A percentile compares a stretch with the other conserved stretches of the same genome.
These are phyloP conservation scores for Ophiostoma ips DNA, from an alignment of 2,329 filamentous ascomycete species.

Conservation along the genomic window DNA sequence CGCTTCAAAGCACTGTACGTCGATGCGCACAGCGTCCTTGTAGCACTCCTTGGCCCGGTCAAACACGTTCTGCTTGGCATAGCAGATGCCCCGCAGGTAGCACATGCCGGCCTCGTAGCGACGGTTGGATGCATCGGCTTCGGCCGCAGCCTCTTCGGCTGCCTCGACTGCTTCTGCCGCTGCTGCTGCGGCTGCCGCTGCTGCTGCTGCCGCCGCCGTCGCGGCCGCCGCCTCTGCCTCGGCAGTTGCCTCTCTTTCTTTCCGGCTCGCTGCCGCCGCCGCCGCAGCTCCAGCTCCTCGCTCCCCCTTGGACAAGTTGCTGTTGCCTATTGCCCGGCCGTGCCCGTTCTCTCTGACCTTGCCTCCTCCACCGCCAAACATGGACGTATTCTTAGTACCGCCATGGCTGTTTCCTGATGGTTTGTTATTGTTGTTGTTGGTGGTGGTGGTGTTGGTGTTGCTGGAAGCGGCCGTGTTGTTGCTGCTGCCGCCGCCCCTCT, in stretches of 20 bases:
- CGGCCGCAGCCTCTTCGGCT: slow-evolving; percentile 7
- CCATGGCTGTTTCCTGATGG: not conserved
- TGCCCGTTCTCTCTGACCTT: slow-evolving; percentile 3
- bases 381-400: slow-evolving; percentile 1
- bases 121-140: slow-evolving; percentile 36
- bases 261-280: slow-evolving; percentile 24
- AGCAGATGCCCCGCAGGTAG: slow-evolving; percentile 84
- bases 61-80: slow-evolving; percentile 92
- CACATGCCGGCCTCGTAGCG: slow-evolving; percentile 96
- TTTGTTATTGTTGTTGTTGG: not conserved
- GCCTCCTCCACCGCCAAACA: slow-evolving; percentile 9
- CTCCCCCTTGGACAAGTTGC: slow-evolving; percentile 4
- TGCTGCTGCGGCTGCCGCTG: not conserved
- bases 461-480: not conserved
- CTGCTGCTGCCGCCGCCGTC: slow-evolving; percentile 1
- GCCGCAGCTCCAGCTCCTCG: too few species aligned
- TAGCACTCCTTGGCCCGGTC: slow-evolving; percentile 97
- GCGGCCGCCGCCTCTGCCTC: slow-evolving; percentile 3
- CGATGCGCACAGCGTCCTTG: slow-evolving; percentile 91
- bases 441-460: not conserved
- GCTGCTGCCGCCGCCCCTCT: not conserved
- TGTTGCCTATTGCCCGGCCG: not conserved
- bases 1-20: slow-evolving; percentile 95
- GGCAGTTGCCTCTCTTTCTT: slow-evolving; percentile 3
- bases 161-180: slow-evolving; percentile 5